Evolutionary conservation across 164 flowering plant species (phyloP), one percentile per base, ranked within the genome.

Genomic region (Umbellularia californica): DNA sequence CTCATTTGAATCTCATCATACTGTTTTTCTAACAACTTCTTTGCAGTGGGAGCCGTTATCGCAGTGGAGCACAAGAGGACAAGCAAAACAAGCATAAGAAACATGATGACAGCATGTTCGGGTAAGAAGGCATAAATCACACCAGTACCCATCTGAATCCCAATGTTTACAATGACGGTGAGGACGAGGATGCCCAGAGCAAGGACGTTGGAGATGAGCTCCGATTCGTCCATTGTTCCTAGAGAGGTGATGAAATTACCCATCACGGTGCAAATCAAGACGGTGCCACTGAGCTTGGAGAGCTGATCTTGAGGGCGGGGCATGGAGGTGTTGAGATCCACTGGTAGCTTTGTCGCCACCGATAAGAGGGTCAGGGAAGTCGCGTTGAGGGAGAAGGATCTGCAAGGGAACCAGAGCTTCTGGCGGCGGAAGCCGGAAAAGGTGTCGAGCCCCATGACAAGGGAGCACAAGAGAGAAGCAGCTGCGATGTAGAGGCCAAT

Each of bases 261-360:
- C 81, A 88, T 88, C 3, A 81, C 77, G 0, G 84, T 84, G 74
- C 90, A 89, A 71, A 88, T 75, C 69, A 91, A 71, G 68, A 75
- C 88, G 2, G 82, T 60, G 76, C 87, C 82, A 82, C 90, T 89
- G 50, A 89, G 88, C 68, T 90, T 90, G 6, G 88, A 73, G 0
- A 88, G 85, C 81, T 89, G 93, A 65, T 91, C 92, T 9, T 81
- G 72, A 47, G 75, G 66, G 23, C 85, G 68, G 24, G 90, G 90
- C 90, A 91, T 87, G 27, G 87, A 25, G 7, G 93, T 86, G 51
- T 87, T 91, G 7, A 89, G 86, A 79, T 90, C 95, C 51, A 89
- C 81, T 0, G 90, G 87, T 14, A 90, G 81, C 33, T 90, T 88
- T 60, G 79, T 74, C 10, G 88, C 88, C 1, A 87, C 86, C 11